A percentile compares a stretch with the other conserved stretches of the same genome.
Evolutionary conservation across 164 flowering plant species (phyloP).

Genomic region (Dillenia suffruticosa): DNA sequence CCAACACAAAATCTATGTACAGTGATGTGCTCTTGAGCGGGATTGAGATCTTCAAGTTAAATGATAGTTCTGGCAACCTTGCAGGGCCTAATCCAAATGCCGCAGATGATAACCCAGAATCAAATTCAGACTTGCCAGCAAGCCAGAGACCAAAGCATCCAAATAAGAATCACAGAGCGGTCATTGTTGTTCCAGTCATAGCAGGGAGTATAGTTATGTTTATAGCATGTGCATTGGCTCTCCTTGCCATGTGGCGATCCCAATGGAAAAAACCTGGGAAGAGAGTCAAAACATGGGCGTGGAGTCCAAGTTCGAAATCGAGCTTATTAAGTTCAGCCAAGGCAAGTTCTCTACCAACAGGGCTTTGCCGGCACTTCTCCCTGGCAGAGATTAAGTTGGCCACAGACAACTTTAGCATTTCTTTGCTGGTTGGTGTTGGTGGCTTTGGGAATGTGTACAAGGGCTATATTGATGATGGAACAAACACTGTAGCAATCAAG

Average conservation of each 20-base stretch:
- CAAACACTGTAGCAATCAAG: slow-evolving; percentile 43
- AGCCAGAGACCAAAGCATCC: not conserved
- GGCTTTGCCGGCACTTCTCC: slow-evolving; percentile 46
- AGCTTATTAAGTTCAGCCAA: no score
- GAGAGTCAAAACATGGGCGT: no score
- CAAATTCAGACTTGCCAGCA: no score
- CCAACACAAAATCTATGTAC: slow-evolving; percentile 1
- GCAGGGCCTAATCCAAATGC: slow-evolving; percentile 16
- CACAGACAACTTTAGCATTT: slow-evolving; percentile 36
- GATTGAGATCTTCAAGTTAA: slow-evolving; percentile 21
- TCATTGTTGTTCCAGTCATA: not conserved
- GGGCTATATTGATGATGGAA: slow-evolving; percentile 32
- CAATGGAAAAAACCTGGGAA: no score
- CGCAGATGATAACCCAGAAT: no score
- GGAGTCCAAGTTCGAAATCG: no score
- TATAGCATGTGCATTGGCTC: no score
- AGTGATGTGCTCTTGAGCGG: slow-evolving; percentile 16
- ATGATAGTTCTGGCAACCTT: slow-evolving; percentile 6
- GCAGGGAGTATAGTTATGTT: slow-evolving; percentile 18
- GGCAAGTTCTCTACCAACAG: slow-evolving; percentile 27
- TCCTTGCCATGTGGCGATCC: no score
- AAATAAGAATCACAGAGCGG: slow-evolving; percentile 10
- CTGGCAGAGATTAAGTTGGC: slow-evolving; percentile 40
- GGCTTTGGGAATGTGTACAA: slow-evolving; percentile 52
- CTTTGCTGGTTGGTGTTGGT: slow-evolving; percentile 36